Evolutionary conservation across 1,284 basidiomycete genomes (phyloP), one percentile per base, ranked within the genome.

Genomic region (Pisolithus thermaeus): DNA sequence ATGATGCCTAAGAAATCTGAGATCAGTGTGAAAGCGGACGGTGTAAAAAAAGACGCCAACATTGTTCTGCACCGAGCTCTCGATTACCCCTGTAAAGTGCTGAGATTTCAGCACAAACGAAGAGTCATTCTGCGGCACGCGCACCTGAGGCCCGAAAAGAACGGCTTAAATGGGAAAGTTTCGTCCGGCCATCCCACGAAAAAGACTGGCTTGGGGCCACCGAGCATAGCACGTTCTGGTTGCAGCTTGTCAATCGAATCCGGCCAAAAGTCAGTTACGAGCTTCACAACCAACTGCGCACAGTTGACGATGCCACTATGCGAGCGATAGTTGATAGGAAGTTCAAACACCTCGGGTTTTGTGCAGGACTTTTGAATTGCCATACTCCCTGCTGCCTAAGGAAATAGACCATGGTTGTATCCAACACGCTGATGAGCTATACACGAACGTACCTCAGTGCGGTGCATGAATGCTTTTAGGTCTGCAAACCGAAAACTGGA

Each of bases 401-500:
- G 53, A 64, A 67, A 40, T 48, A 37, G 12, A 45, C 30, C 3
- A 0, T 46, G 23, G 2, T 0, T 11, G 8, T 36, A 32, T 23
- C 23, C 1, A 7, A 7, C 11, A 14, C 27, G 11, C 7, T 22
- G 20, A 35, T 11, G 12, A 16, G 16, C 1, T 16, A 11, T 2
- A 0, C 1, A 22, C 9, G 9, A 8, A 23, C 65, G 28, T 52
- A 80, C 84, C 69, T 88, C 81, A 0, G 79, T 62, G 20, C 78
- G 73, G 52, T 78, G 78, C 25, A 87, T 58, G 59, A 84, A 83
- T 0, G 84, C 75, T 57, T 84, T 89, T 50, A 90, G 61, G 39
- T 87, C 85, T 55, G 84, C 70, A 62, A 90, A 90, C 12, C 81
- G 68, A 58, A 90, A 89, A 0, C 83, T 79, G 51, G 83, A 86